Conservation (phyloP, 179 eudicot species). For the Monotropa hypopitys region DNA sequence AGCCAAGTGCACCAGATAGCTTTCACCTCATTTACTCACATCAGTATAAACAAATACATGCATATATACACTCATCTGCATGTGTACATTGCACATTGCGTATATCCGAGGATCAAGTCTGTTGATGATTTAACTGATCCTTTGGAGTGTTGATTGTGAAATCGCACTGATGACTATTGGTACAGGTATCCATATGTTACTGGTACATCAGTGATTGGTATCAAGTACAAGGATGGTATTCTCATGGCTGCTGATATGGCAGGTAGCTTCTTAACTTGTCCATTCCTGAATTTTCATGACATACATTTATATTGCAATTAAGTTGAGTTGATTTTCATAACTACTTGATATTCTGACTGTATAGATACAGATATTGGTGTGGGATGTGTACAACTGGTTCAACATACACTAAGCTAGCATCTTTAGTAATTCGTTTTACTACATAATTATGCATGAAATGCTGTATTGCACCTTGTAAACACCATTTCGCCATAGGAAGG, state of each 20-base stretch:
- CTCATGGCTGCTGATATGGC: slow-evolving; percentile 98
- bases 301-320: neutral
- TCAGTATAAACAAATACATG: neutral
- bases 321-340: neutral
- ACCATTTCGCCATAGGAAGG: neutral
- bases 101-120: neutral
- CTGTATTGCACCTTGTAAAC: too few species aligned
- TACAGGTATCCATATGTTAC: slow-evolving; percentile 79
- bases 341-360: neutral
- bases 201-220: slow-evolving; percentile 67
- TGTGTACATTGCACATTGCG: neutral
- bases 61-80: too few species aligned
- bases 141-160: neutral
- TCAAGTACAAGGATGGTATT: slow-evolving; percentile 91
- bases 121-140: neutral
- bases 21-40: neutral
- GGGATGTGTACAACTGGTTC: neutral
- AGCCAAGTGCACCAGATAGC: neutral
- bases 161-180: neutral
- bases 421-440: neutral
- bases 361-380: neutral
- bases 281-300: neutral
- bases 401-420: neutral
- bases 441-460: too few species aligned
- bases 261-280: slow-evolving; percentile 30